Percentiles rank a stretch among this genome's conserved stretches.
These are phyloP conservation scores for Paramecium tetraurelia DNA, from an alignment of 73 alveolate genomes.

Conservation along the genomic window DNA sequence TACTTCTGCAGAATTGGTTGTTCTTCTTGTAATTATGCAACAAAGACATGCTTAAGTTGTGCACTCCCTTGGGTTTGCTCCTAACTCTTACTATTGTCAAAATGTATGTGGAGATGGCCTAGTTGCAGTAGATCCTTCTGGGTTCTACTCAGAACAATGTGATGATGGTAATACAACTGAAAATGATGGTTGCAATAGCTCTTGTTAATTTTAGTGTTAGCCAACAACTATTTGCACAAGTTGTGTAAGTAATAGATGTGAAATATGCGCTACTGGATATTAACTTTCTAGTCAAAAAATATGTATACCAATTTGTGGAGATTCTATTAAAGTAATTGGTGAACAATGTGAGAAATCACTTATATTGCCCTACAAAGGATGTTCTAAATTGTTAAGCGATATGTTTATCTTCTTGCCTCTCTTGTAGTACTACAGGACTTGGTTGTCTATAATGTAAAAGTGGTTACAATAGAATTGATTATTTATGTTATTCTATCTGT, in stretches of 20 bases:
- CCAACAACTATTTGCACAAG: too few relatives aligned
- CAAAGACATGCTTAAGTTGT: not conserved
- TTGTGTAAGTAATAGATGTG: too few relatives aligned
- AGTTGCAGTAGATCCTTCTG: not conserved
- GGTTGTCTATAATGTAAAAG: slow-evolving; percentile 28
- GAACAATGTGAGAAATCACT: not conserved
- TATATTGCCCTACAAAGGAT: not conserved
- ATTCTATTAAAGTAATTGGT: not conserved
- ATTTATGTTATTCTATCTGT: not conserved
- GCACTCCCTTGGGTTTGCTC: not conserved
- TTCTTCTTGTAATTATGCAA: not conserved
- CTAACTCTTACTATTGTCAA: not conserved
- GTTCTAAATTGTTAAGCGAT: slow-evolving; percentile 29
- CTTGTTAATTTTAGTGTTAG: too few relatives aligned
- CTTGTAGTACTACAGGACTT: too few relatives aligned
- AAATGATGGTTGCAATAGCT: not conserved
- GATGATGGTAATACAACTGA: not conserved
- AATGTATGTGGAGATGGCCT: not conserved
- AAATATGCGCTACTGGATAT: too few relatives aligned
- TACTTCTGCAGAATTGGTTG: not conserved
- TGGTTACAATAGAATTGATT: not conserved
- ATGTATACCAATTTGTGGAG: not conserved
- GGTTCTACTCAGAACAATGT: not conserved
- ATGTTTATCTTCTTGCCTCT: too few relatives aligned
- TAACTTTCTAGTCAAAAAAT: not conserved